A percentile compares a stretch with the other conserved stretches of the same genome.
phyloP scores from a whole-genome alignment of 129 eudicot species.

The Mikania micrantha region DNA sequence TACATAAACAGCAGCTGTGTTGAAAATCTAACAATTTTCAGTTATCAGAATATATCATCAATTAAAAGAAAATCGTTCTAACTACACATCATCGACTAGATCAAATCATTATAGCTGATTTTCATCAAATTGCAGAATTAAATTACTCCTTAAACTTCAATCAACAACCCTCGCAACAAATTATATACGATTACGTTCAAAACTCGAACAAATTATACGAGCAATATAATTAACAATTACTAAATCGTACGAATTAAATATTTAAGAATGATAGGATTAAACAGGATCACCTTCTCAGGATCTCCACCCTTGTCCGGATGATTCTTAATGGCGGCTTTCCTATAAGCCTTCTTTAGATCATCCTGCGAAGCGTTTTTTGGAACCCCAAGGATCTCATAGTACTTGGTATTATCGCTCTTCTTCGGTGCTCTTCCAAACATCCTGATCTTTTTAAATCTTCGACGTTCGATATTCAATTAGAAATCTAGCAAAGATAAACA shows the following conservation, averaged over 20 bases:
- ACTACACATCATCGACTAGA: not conserved
- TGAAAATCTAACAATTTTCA: not conserved
- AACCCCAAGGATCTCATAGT: slow-evolving; percentile 68
- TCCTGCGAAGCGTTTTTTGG: slow-evolving; percentile 52
- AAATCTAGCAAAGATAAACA: not conserved
- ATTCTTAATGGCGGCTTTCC: slow-evolving; percentile 68
- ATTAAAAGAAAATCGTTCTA: not conserved
- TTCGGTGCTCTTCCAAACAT: slow-evolving; percentile 74
- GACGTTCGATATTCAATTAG: slow-evolving; percentile 6
- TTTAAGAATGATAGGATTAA: not conserved
- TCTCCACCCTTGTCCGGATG: slow-evolving; percentile 87
- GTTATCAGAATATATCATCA: not conserved
- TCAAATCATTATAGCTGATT: not conserved
- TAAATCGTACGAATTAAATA: not conserved
- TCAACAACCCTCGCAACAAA: slow-evolving; percentile 2
- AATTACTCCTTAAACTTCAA: not conserved
- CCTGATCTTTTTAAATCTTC: slow-evolving; percentile 6
- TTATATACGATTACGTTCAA: not conserved
- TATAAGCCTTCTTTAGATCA: slow-evolving; percentile 72
- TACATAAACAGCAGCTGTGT: not conserved
- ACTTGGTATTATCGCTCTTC: slow-evolving; percentile 68
- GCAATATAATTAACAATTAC: not conserved
- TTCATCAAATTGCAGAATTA: not conserved
- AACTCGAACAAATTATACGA: not conserved
- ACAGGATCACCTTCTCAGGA: slow-evolving; percentile 53